Percentiles rank a stretch among this genome's conserved stretches.
Conservation (phyloP, 1,284 basidiomycete species). For the Cystobasidium slooffiae region DNA sequence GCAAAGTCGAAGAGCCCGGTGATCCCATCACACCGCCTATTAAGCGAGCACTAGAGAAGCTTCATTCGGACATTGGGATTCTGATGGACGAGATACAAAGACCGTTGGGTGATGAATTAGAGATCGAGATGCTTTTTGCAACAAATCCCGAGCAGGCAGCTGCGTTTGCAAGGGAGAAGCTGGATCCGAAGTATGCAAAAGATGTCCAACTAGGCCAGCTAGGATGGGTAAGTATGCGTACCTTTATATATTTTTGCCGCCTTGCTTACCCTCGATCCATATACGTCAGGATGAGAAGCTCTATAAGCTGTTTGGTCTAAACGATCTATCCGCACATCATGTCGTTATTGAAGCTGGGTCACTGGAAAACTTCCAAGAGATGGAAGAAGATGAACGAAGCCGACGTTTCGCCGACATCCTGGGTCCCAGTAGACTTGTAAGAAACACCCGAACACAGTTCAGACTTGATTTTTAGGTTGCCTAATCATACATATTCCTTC, state of each 20-base stretch:
- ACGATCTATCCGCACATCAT: conserved; percentile 27
- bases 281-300: not conserved
- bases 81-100: conserved; percentile 10
- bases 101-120: conserved; percentile 4
- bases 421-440: conserved; percentile 12
- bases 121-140: conserved; percentile 28
- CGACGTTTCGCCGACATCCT: conserved; percentile 4
- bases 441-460: not conserved
- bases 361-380: conserved; percentile 21
- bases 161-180: conserved; percentile 7
- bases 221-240: conserved; percentile 7
- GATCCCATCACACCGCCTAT: conserved; percentile 13
- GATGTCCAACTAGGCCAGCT: conserved; percentile 22
- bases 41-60: conserved; percentile 19
- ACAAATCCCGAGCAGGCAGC: conserved; percentile 15
- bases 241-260: not conserved
- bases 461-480: not conserved
- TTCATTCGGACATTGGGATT: not conserved
- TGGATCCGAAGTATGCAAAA: conserved; percentile 17
- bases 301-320: conserved; percentile 9
- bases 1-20: not conserved
- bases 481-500: not conserved
- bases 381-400: conserved; percentile 4
- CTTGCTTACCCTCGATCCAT: not conserved
- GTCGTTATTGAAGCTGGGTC: conserved; percentile 24